Conservation (phyloP, 2,329 filamentous ascomycete species). For the Diaporthe capsici region DNA sequence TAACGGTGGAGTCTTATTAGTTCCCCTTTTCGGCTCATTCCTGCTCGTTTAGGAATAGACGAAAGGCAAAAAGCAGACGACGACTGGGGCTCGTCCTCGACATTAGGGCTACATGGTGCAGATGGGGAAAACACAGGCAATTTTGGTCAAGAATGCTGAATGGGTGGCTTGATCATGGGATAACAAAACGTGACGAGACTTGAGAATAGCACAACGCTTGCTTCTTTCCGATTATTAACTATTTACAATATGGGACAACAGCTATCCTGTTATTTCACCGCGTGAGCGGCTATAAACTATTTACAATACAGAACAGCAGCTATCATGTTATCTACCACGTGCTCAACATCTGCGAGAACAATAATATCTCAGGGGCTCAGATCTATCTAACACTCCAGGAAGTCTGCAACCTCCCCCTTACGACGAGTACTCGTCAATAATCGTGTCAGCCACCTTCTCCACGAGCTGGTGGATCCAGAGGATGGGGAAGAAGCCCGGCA, state of each 20-base stretch:
- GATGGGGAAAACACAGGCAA: too few relatives aligned
- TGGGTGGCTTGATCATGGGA: too few relatives aligned
- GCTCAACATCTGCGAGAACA: background rate
- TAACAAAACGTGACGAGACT: background rate
- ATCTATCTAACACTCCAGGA: background rate
- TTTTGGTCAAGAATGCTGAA: too few relatives aligned
- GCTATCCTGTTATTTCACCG: background rate
- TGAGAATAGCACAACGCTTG: constrained; percentile 14
- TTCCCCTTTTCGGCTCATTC: background rate
- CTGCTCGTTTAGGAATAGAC: background rate
- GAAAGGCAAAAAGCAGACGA: background rate
- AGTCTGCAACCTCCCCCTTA: background rate
- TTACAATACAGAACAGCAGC: constrained; percentile 6
- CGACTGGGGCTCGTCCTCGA: background rate
- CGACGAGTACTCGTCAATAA: constrained; percentile 26
- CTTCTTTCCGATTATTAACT: constrained; percentile 11
- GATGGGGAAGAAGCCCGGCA: constrained; percentile 31
- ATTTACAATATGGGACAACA: background rate
- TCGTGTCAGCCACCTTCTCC: constrained; percentile 31
- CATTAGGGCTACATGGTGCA: too few relatives aligned
- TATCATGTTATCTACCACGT: background rate
- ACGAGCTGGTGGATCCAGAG: constrained; percentile 32
- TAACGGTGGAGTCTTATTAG: constrained; percentile 20
- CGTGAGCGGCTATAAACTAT: background rate
- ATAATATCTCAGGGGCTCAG: background rate